Evolutionary conservation across 768 basidiomycete genomes (phyloP).

Genomic region (Trametes coccinea): DNA sequence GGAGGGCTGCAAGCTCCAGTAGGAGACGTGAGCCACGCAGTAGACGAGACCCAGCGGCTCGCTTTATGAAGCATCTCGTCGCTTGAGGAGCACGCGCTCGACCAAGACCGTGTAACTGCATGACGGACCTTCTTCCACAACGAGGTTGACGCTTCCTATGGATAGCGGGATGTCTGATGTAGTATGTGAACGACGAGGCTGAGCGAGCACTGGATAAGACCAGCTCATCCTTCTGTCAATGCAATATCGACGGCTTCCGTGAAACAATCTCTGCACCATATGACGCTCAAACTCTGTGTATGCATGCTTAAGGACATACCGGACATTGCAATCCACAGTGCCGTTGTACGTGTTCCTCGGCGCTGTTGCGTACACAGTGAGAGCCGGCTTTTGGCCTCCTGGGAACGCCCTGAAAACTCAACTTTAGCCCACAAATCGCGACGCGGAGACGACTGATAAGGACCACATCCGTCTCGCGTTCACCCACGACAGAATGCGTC

Average conservation of each 20-base stretch:
- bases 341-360: background rate
- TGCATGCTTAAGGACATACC: background rate
- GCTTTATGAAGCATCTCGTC: background rate
- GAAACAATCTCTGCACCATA: conserved; percentile 1
- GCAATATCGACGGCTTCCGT: background rate
- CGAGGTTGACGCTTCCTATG: conserved; percentile 5
- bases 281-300: background rate
- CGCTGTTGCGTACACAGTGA: conserved; percentile 8
- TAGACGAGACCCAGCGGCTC: background rate
- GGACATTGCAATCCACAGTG: background rate
- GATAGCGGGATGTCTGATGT: background rate
- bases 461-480: background rate
- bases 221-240: background rate
- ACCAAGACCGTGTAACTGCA: background rate
- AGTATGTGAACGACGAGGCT: background rate
- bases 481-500: conserved; percentile 7
- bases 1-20: conserved; percentile 6
- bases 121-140: background rate
- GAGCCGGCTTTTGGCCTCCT: conserved; percentile 1
- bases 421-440: conserved; percentile 16
- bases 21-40: conserved; percentile 1
- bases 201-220: conserved; percentile 2
- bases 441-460: background rate
- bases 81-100: background rate
- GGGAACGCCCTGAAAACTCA: conserved; percentile 10